phyloP scores from a whole-genome alignment of 2,329 filamentous ascomycete species.

The Cadophora sp. region DNA sequence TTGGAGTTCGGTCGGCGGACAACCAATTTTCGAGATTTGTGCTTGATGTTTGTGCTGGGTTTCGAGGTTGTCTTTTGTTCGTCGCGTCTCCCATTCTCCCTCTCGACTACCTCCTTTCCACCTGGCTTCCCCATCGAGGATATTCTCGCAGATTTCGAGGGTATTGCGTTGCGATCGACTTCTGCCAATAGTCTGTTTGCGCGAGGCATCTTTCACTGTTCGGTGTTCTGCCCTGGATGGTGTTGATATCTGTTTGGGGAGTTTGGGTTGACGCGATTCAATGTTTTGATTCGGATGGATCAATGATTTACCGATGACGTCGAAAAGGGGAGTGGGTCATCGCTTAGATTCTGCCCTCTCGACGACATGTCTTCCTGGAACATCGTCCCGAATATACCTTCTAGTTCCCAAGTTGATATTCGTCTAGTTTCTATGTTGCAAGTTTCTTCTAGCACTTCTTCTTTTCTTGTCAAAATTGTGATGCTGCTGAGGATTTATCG shows the following conservation, averaged over 20 bases:
- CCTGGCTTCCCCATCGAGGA: not conserved
- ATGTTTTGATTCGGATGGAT: conserved; percentile 12
- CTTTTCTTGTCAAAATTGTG: not conserved
- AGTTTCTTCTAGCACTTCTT: not conserved
- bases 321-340: not conserved
- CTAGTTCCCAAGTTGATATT: not conserved
- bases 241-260: not conserved
- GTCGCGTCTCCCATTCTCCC: not conserved
- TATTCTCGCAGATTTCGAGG: conserved; percentile 2
- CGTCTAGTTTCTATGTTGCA: not conserved
- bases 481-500: not conserved
- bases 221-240: not conserved
- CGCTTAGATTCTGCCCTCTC: not conserved
- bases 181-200: conserved; percentile 29
- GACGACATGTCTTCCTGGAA: not conserved
- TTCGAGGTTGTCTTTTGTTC: not conserved
- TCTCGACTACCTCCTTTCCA: not conserved
- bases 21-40: not conserved
- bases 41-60: not conserved
- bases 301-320: conserved; percentile 11
- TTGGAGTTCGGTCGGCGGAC: not conserved
- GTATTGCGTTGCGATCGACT: conserved; percentile 26
- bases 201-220: conserved; percentile 27
- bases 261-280: not conserved
- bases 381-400: not conserved